A percentile compares a stretch with the other conserved stretches of the same genome.
Evolutionary conservation across 192 early-diverging fungal genomes (phyloP).

Genomic region (Linnemannia hyalina): DNA sequence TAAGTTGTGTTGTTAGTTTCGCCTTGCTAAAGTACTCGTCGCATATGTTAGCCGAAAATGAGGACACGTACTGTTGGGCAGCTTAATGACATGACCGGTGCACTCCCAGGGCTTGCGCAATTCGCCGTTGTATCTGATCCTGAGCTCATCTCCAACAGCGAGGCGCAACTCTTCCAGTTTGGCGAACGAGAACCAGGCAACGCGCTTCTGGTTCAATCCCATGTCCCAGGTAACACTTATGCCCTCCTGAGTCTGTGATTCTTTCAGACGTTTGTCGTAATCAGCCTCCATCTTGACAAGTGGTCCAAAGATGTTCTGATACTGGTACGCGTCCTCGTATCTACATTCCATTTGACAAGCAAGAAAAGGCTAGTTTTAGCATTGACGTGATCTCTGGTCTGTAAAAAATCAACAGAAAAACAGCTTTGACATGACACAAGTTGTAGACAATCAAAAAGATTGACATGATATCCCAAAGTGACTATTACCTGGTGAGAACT

Average conservation of each 20-base stretch:
- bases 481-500: conserved; percentile 79
- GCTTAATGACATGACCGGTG: conserved; percentile 93
- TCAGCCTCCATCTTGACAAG: conserved; percentile 96
- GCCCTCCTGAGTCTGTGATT: conserved; percentile 95
- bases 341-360: conserved; percentile 38
- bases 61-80: conserved; percentile 85
- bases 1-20: background rate
- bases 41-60: background rate
- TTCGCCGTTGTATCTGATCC: conserved; percentile 89
- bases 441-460: background rate
- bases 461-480: background rate
- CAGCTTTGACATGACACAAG: background rate
- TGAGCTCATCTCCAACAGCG: conserved; percentile 95
- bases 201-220: conserved; percentile 91
- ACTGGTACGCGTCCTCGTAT: conserved; percentile 98
- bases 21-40: too few relatives aligned
- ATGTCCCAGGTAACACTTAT: conserved; percentile 97
- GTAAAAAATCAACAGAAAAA: too few relatives aligned
- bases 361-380: background rate
- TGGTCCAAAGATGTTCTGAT: conserved; percentile 96
- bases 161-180: conserved; percentile 95
- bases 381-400: too few relatives aligned
- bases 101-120: conserved; percentile 89
- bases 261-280: conserved; percentile 88
- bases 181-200: conserved; percentile 94